Base-by-base conservation (phyloP, 805 yeast genomes). In the Pichia exigua region DNA sequence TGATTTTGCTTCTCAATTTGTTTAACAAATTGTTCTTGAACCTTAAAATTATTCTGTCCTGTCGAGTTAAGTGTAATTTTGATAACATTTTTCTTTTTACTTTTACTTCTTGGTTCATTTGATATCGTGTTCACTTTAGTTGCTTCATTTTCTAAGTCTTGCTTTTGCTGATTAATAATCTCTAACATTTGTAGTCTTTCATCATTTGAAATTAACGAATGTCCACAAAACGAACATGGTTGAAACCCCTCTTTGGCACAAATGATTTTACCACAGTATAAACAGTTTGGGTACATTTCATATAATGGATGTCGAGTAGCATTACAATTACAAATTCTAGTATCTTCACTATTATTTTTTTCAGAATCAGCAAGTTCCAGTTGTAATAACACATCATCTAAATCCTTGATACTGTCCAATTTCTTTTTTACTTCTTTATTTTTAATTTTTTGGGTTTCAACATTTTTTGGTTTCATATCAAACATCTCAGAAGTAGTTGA, bases 201-300 rank as follows among this genome's bases (percentile, higher is more conserved):
- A n/a, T 75, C 76, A 12, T 68, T 63, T 7, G 81, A 74, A 20
- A 94, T 72, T 42, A 94, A 67, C 35, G 81, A 85, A 26, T 74
- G 64, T 0, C 89, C 87, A 70, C 99, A 94, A 55, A 69, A 85
- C 2, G 94, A 77, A 62, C 99, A 94, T 4, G 94, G 94, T 54
- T 91, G 94, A 24, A 88, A 70, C 0, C 98, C 98, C 63, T 94
- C 98, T 59, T 83, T 83, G 4, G 77, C 75, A 70, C 99, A 94
- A 2, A 94, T 87, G 42, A 94, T 87, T 65, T 90, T 87, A 12
- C 99, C 99, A 65, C 99, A 94, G 54, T 85, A 82, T 42, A 94
- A 68, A 61, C 99, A 94, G 64, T 94, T 94, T 1, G 99, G 98
- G 2, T 95, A 94, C 56, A 85, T 77, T 51, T 87, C 95, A 56